Evolutionary conservation across 148 eudicot genomes (phyloP).

Genomic region (Vaccinium myrtillus): DNA sequence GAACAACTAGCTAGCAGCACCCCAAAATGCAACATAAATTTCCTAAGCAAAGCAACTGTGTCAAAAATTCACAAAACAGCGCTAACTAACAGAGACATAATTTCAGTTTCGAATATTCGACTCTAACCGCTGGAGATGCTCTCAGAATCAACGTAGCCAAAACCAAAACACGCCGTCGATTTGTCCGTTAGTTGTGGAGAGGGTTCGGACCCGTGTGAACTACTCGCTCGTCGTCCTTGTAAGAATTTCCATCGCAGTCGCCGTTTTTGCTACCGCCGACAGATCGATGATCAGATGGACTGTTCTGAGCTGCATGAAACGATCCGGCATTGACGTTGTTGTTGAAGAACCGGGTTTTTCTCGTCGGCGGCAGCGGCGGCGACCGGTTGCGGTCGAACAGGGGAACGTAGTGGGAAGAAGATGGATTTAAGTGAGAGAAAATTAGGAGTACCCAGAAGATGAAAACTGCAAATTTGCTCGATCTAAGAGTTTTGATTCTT

Average conservation of each 20-base stretch:
- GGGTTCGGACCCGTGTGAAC: not conserved
- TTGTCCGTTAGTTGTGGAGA: not conserved
- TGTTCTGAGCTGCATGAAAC: not conserved
- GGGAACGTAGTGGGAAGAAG: not conserved
- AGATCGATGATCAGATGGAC: not conserved
- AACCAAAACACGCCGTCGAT: not conserved
- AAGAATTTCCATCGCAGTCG: not conserved
- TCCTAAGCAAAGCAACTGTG: not conserved
- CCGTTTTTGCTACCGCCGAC: not conserved
- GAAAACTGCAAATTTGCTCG: not conserved
- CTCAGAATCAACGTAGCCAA: too few relatives aligned
- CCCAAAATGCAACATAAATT: not conserved
- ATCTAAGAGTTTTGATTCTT: not conserved
- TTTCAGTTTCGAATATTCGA: not conserved
- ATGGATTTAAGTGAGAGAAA: slow-evolving; percentile 5
- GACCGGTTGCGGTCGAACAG: not conserved
- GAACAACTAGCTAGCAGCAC: not conserved
- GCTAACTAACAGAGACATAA: not conserved
- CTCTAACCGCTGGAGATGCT: not conserved
- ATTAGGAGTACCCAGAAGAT: not conserved
- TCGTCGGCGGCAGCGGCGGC: not conserved
- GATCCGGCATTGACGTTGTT: not conserved
- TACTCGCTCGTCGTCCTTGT: not conserved
- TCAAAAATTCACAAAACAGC: too few relatives aligned
- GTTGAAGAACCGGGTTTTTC: not conserved